A percentile compares a stretch with the other conserved stretches of the same genome.
Conservation (phyloP, 2,329 filamentous ascomycete species). For the Sporothrix protearum region DNA sequence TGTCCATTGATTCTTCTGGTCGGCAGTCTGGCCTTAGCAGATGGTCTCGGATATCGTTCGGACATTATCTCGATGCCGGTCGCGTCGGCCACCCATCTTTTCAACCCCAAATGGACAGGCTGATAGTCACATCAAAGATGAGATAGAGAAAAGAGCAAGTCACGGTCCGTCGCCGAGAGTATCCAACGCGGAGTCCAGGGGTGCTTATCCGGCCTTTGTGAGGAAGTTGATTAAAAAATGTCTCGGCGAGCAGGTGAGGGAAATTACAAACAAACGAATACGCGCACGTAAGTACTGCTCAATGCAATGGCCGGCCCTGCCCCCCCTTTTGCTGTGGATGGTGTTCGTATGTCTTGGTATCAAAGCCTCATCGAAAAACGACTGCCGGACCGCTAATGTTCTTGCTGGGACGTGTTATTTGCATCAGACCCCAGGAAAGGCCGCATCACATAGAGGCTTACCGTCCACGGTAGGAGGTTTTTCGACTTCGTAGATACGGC, state of each 20-base stretch:
- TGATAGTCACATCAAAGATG: not conserved
- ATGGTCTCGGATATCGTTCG: not conserved
- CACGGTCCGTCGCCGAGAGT: not conserved
- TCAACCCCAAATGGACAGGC: not conserved
- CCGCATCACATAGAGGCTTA: not conserved
- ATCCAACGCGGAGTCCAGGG: not conserved
- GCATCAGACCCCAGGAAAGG: not conserved
- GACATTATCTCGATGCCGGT: not conserved
- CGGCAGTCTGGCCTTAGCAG: not conserved
- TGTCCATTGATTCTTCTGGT: not conserved
- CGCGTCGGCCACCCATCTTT: not conserved
- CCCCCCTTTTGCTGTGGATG: not conserved
- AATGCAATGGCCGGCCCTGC: not conserved
- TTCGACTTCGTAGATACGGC: not conserved
- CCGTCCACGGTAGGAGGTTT: not conserved
- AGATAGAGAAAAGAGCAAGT: not conserved
- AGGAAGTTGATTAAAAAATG: not conserved
- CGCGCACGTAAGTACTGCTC: not conserved
- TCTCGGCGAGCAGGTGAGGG: not conserved
- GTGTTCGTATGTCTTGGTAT: not conserved
- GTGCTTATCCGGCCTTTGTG: not conserved
- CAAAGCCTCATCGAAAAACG: not conserved
- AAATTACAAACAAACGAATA: too few relatives aligned
- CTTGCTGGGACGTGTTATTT: not conserved
- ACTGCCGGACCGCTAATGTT: not conserved